Base-by-base conservation (phyloP, 257 asterid genomes). In the Henckelia pumila region DNA sequence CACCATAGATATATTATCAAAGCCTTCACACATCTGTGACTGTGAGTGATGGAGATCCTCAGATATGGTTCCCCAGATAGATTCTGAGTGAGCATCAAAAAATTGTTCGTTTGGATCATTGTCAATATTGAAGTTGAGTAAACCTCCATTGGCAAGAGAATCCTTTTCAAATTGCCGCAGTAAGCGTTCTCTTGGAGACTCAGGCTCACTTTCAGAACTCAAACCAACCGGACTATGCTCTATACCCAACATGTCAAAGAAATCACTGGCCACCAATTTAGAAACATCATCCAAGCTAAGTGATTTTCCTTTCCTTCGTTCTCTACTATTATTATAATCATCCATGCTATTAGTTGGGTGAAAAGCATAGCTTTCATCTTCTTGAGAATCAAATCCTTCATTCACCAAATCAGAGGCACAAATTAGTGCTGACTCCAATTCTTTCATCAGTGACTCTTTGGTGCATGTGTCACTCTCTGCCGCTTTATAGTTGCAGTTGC, bases 131-230 rank as follows among this genome's bases (percentile, higher is more conserved):
- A 84, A 83, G 84, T 87, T 77, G 55, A 91, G 85, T 72, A 87
- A 84, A 74, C 85, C 85, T 25, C 94, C 94, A 67, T 72, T 75
- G 71, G 85, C 85, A 56, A 90, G 89, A 76, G 86, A 71, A 50
- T 91, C 99, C 81, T 84, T 78, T 85, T 94, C 99, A 70, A 94
- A 94, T 75, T 94, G 87, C 82, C 93, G 80, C 59, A 90, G 83
- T 26, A 94, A 72, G 47, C 84, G 84, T 75, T 86, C 97, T 79
- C 99, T 79, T 6, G 99, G 99, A 57, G 97, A 94, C 57, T 88
- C 97, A 0, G 97, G 92, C 74, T 93, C 98, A 61, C 96, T 88
- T 76, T 83, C 96, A 24, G 95, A 91, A 79, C 89, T 88, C 76
- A 78, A 75, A 77, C 89, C 86, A 67, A 78, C 69, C 70, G 95